Base-by-base conservation (phyloP, 2,329 filamentous ascomycete genomes). In the Ceratocystis variospora region DNA sequence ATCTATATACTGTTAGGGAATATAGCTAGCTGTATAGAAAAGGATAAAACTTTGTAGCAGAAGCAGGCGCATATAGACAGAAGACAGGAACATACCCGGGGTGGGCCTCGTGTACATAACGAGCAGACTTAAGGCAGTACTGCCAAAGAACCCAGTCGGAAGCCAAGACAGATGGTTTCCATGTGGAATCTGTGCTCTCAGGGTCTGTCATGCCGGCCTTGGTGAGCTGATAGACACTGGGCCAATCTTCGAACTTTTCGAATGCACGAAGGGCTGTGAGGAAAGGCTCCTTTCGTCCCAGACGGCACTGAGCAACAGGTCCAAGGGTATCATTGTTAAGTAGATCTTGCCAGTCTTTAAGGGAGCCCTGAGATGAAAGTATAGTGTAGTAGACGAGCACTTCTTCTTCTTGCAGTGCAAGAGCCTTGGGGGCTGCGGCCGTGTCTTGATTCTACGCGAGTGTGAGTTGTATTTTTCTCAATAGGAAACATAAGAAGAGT, bases 311-410 rank as follows among this genome's bases (percentile, higher is more conserved):
- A 22, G 71, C 71, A 2, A 78, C 70, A 0, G 79, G 79, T 0
- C 76, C 76, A 7, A 80, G 75, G 0, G 75, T 69, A 0, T 76
- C 72, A 55, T 78, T 77, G 2, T 71, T 66, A 0, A 78, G 70
- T 6, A 77, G 72, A 46, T 76, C 76, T 1, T 75, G 68, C 67
- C 76, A 77, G 55, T 80, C 79, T 0, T 75, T 75, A 0, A 72
- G 70, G 0, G 74, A 75, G 0, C 77, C 79, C 8, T 80, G 78
- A 3, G 74, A 74, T 37, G 77, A 75, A 0, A 80, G 71, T 25
- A 82, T 75, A 0, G 78, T 75, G 68, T 81, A 82, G 19, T 80
- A 76, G 1, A 83, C 74, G 0, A 79, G 73, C 1, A 80, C 75
- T 68, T 83, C 80, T 67, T 83, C 78, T 68, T 82, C 80, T 0